Base-by-base conservation (phyloP, 75 land plant species). In the Selaginella moellendorffii region DNA sequence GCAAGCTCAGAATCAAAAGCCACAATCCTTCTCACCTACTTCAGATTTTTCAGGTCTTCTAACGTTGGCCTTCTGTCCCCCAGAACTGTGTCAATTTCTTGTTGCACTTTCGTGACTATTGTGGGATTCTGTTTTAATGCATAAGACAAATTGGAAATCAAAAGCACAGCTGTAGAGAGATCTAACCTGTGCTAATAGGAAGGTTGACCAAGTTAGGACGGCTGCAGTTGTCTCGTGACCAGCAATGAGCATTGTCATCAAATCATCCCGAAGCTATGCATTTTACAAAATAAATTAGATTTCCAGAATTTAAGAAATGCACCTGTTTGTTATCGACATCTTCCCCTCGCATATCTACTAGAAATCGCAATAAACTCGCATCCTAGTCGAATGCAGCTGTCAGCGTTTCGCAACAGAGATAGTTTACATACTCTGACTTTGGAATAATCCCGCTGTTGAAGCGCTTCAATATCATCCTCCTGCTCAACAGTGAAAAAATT, bases 261-360 rank as follows among this genome's bases (percentile, higher is more conserved):
- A 25, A 56, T 56, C 59, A 56, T 56, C 24, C 59, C 59, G 59
- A 8, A 56, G 59, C 59, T 56, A 1, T 36, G 54, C n/a, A 21
- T 19, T 22, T 28, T 54, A 12, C 17, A 10, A 29, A 17, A 12
- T 9, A 26, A 1, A 2, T 24, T 53, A n/a, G n/a, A n/a, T n/a
- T n/a, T n/a, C n/a, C n/a, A n/a, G n/a, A n/a, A n/a, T n/a, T n/a
- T n/a, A n/a, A n/a, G n/a, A n/a, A n/a, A n/a, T n/a, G n/a, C n/a
- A 85, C 96, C 88, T 95, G 99, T 67, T 74, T 82, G 61, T 83
- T 81, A 76, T 81, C 96, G 52, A 75, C 85, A 72, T 95, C 97
- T 65, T 73, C 99, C 10, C 96, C 96, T 52, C 87, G 73, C 99
- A 95, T 95, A 68, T 95, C 99, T 54, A 95, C 99, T 14, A 95